Percentiles rank a stretch among this genome's conserved stretches.
Evolutionary conservation across 352 stramenopile species (phyloP).

Genomic region (Phytophthora ramorum): DNA sequence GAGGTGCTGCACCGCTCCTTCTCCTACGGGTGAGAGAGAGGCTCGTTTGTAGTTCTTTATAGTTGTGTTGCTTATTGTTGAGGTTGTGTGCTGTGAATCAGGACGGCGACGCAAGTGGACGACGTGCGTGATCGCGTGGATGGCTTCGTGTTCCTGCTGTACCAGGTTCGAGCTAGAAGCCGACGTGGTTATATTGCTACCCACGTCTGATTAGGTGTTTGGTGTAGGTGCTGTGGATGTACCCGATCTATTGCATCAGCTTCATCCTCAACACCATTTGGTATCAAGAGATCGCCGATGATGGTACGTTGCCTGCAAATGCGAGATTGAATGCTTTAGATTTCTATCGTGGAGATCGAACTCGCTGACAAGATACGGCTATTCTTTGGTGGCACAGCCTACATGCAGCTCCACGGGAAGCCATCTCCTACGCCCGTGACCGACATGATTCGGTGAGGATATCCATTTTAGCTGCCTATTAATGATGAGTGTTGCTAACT

Average conservation of each 20-base stretch:
- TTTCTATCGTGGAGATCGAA: not conserved
- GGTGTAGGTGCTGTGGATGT: slow-evolving; percentile 85
- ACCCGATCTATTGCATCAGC: slow-evolving; percentile 92
- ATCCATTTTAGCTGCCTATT: not conserved
- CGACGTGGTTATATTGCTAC: not conserved
- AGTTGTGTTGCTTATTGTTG: not conserved
- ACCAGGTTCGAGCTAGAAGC: slow-evolving; percentile 52
- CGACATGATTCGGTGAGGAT: slow-evolving; percentile 86
- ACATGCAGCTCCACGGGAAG: slow-evolving; percentile 84
- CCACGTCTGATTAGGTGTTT: slow-evolving; percentile 1
- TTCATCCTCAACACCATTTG: slow-evolving; percentile 93
- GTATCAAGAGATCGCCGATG: slow-evolving; percentile 91
- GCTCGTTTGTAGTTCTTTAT: not conserved
- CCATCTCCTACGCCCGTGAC: slow-evolving; percentile 75
- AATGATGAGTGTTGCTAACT: not conserved
- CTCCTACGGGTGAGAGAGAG: slow-evolving; percentile 53
- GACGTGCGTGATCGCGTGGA: slow-evolving; percentile 82
- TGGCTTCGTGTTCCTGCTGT: slow-evolving; percentile 87
- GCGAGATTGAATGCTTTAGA: not conserved
- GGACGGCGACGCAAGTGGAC: slow-evolving; percentile 63
- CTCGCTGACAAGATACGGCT: not conserved
- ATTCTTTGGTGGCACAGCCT: slow-evolving; percentile 45
- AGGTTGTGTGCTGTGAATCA: slow-evolving; percentile 3
- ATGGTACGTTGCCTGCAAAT: slow-evolving; percentile 50
- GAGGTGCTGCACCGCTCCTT: slow-evolving; percentile 80